Percentiles rank a stretch among this genome's conserved stretches.
Conservation (phyloP, 2,329 filamentous ascomycete genomes). For the Hypoxylon sp. region DNA sequence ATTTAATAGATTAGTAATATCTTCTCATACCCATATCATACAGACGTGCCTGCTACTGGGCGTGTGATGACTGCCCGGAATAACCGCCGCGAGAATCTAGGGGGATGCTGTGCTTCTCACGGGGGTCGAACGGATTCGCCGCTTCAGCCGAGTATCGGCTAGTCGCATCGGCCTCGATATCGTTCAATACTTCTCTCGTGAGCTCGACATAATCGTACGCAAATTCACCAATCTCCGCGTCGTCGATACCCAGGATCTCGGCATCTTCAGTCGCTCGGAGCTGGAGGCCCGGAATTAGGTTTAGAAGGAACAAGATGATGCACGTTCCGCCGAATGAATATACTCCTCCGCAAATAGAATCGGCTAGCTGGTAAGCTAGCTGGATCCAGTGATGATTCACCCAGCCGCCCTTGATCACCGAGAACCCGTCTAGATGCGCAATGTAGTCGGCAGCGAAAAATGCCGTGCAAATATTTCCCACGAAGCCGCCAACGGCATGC, state of each 20-base stretch:
- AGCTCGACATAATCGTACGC: constrained; percentile 96
- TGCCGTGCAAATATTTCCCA: constrained; percentile 82
- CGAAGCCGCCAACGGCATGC: constrained; percentile 80
- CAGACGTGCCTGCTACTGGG: constrained; percentile 33
- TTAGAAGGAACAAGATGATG: constrained; percentile 83
- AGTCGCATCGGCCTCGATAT: constrained; percentile 59
- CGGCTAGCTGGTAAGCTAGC: constrained; percentile 84
- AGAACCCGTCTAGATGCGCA: constrained; percentile 79
- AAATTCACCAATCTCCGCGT: constrained; percentile 92
- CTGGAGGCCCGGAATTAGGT: constrained; percentile 79
- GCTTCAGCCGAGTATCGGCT: constrained; percentile 60
- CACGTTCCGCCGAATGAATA: constrained; percentile 86
- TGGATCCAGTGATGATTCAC: constrained; percentile 87
- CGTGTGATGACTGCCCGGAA: constrained; percentile 53
- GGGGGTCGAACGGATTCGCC: constrained; percentile 55
- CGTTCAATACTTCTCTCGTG: constrained; percentile 61
- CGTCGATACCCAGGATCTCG: constrained; percentile 87
- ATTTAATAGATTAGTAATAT: constrained; percentile 5
- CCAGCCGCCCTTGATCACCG: constrained; percentile 80
- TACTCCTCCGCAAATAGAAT: constrained; percentile 78
- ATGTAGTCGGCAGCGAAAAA: constrained; percentile 90
- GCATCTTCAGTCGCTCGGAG: constrained; percentile 82
- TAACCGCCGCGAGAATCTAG: constrained; percentile 59
- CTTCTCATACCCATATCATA: constrained; percentile 23
- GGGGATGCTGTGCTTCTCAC: constrained; percentile 64